Evolutionary conservation across 176 grass and related monocot species (phyloP), one percentile per base, ranked within the genome.

Genomic region (Sorghum bicolor): DNA sequence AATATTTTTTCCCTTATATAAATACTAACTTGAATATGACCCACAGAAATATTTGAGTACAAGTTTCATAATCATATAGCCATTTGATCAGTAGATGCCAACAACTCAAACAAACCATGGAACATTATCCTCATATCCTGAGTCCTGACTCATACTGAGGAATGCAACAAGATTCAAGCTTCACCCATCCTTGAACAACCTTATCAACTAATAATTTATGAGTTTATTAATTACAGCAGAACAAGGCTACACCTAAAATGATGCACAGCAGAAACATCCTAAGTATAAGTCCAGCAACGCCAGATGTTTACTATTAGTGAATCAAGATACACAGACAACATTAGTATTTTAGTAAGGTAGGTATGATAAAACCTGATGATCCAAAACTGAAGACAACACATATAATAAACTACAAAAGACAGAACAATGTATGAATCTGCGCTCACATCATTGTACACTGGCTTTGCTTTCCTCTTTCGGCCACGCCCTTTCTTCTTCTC

Each of bases 371-470:
- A 62, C 52, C 37, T 39, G n/a, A 78, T 65, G 14, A 72, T 79
- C 29, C 67, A 32, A 74, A 58, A 58, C 22, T 37, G 28, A 7
- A 29, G 16, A 29, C n/a, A 30, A 72, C 24, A 29, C 24, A 47
- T 48, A 73, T 4, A 50, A 28, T 41, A 68, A 52, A 74, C 28
- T 22, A 19, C 10, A 68, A 25, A 86, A 78, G 48, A 64, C 3
- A 19, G 33, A 32, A 86, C 5, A 53, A 68, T 24, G 22, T 39
- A 81, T 71, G 30, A 61, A 89, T 10, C 39, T 33, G 60, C 81
- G 88, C 96, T 87, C 85, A 99, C 96, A 74, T 90, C 77, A 76
- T 99, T 90, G 80, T 99, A 99, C 44, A 87, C 76, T 22, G 85
- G 53, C 15, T 86, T 67, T 6, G 61, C 34, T 77, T 99, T 99